Conservation (phyloP, 139 green algal genomes). For the Chlamydomonas eustigma region DNA sequence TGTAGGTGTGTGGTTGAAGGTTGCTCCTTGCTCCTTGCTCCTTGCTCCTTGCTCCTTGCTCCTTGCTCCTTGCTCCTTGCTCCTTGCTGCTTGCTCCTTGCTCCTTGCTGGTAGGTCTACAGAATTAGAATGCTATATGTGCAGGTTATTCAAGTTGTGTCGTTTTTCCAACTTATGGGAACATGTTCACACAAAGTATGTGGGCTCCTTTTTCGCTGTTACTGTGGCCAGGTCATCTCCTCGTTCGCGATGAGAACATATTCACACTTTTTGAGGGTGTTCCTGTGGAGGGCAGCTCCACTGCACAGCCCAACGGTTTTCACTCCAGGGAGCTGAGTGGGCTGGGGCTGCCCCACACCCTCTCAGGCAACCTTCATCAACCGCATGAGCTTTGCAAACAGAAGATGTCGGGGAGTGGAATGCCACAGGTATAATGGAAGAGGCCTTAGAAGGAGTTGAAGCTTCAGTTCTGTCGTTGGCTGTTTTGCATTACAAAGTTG, state of each 20-base stretch:
- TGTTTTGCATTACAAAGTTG: too few relatives aligned
- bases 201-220: neutral
- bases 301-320: neutral
- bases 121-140: neutral
- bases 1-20: conserved; percentile 50
- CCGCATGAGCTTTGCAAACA: too few relatives aligned
- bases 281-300: conserved; percentile 31
- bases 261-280: conserved; percentile 86
- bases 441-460: too few relatives aligned
- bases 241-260: conserved; percentile 91
- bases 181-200: neutral
- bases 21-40: too few relatives aligned
- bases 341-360: too few relatives aligned
- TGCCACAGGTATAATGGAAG: too few relatives aligned
- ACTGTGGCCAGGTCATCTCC: conserved; percentile 77
- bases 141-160: neutral
- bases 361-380: too few relatives aligned
- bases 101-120: neutral
- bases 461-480: too few relatives aligned
- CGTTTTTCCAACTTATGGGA: neutral
- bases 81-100: too few relatives aligned
- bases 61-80: neutral
- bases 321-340: conserved; percentile 2
- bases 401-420: too few relatives aligned
- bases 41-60: neutral